A percentile compares a stretch with the other conserved stretches of the same genome.
Evolutionary conservation across 1,139 yeast genomes (phyloP).

Genomic region (Debaryomycetaceae sp.): DNA sequence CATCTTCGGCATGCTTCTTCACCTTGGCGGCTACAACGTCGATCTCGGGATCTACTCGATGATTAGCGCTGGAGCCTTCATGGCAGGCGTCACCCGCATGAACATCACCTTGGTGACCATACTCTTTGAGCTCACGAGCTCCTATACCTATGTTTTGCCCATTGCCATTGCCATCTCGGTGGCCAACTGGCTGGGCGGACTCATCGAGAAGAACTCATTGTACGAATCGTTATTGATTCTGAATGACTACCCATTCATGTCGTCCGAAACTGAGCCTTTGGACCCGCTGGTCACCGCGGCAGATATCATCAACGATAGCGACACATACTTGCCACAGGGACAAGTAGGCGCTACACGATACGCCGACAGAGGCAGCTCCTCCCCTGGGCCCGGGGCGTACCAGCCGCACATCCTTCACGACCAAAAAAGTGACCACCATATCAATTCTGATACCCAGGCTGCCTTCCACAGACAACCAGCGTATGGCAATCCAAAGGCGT

Average conservation of each 20-base stretch:
- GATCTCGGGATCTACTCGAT: slow-evolving; percentile 61
- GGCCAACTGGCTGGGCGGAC: slow-evolving; percentile 55
- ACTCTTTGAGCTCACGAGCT: slow-evolving; percentile 56
- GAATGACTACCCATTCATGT: slow-evolving; percentile 55
- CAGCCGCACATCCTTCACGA: too few relatives aligned
- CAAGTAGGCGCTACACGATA: too few relatives aligned
- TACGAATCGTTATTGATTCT: slow-evolving; percentile 48
- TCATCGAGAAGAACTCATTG: slow-evolving; percentile 49
- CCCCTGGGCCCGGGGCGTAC: too few relatives aligned
- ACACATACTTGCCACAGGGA: too few relatives aligned
- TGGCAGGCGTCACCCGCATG: slow-evolving; percentile 69
- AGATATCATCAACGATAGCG: slow-evolving; percentile 28
- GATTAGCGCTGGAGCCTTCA: slow-evolving; percentile 65
- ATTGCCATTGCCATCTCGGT: slow-evolving; percentile 55
- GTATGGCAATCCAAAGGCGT: too few relatives aligned
- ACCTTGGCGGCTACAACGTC: slow-evolving; percentile 33
- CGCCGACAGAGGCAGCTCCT: too few relatives aligned
- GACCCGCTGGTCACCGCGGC: slow-evolving; percentile 31
- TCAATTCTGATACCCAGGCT: too few relatives aligned
- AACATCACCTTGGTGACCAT: slow-evolving; percentile 59
- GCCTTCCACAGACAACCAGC: too few relatives aligned
- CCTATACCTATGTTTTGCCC: slow-evolving; percentile 57
- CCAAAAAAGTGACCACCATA: too few relatives aligned
- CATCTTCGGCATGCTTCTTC: slow-evolving; percentile 45
- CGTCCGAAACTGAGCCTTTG: slow-evolving; percentile 35